Percentiles rank a stretch among this genome's conserved stretches.
Evolutionary conservation across 2,329 filamentous ascomycete genomes (phyloP).

Genomic region (Corinectria fuckeliana): DNA sequence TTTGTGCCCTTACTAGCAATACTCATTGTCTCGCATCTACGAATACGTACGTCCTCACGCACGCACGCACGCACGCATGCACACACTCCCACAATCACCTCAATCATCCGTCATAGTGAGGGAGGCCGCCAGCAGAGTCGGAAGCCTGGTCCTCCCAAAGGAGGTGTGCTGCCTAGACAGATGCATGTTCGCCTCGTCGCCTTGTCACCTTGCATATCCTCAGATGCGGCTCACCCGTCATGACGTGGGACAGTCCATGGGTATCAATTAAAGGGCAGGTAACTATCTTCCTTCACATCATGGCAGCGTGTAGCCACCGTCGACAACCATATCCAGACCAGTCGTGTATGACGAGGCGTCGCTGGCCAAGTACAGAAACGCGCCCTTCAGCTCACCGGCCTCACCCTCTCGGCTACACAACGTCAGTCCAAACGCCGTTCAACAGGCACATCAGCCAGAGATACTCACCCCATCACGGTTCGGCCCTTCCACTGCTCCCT

Average conservation of each 20-base stretch:
- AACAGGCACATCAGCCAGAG: background rate
- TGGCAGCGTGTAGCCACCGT: slow-evolving; percentile 72
- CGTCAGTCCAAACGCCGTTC: slow-evolving; percentile 16
- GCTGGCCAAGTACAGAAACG: slow-evolving; percentile 80
- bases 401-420: slow-evolving; percentile 68
- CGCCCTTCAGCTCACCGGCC: slow-evolving; percentile 79
- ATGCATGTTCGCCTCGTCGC: slow-evolving; percentile 2
- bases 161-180: background rate
- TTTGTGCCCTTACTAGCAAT: too few relatives aligned
- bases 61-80: too few relatives aligned
- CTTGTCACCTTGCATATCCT: background rate
- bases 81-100: background rate
- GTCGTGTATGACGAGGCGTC: slow-evolving; percentile 87
- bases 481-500: slow-evolving; percentile 79
- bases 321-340: slow-evolving; percentile 74
- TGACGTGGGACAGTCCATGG: background rate
- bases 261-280: background rate
- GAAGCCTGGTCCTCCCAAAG: background rate
- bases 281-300: slow-evolving; percentile 39
- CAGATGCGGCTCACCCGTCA: background rate
- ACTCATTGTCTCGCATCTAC: too few relatives aligned
- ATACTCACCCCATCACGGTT: slow-evolving; percentile 74
- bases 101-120: background rate
- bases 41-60: too few relatives aligned
- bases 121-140: background rate